Evolutionary conservation across 306 rosid genomes (phyloP), one percentile per base, ranked within the genome.

Genomic region (Comarum palustre): DNA sequence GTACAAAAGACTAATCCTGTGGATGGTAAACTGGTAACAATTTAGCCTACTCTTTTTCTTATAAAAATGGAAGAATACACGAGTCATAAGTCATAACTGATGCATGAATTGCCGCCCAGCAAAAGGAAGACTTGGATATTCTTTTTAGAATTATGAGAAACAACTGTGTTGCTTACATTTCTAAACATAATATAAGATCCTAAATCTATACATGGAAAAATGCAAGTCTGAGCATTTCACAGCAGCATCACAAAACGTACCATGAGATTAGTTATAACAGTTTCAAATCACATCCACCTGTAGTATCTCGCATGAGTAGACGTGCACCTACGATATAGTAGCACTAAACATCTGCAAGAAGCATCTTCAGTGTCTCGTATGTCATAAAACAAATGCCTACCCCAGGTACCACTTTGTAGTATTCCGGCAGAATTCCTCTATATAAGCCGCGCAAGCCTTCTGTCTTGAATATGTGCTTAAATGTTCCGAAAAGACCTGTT

Each of bases 351-450:
- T 88, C 96, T 0, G 96, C 89, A 68, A 95, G 80, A 65, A 91
- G 78, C 87, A 72, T 77, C 90, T 90, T 95, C 74, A 95, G 82
- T 9, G 90, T 87, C 82, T 95, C 99, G 15, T 95, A 95, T 1
- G 99, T 92, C 99, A 95, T 92, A 77, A 95, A 95, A 77, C 97
- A 95, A 57, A 95, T 95, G 38, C 99, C 99, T 39, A 92, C 97
- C 38, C 99, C 96, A 3, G 99, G 96, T 65, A 95, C 96, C 83
- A 95, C 99, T 87, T 95, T 95, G 85, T 88, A 95, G 82, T 95
- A 95, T 75, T 95, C 97, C 1, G 99, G 97, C 77, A 95, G 80
- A 72, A 95, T 95, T 69, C 99, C 99, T 77, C 99, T 71, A 83
- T 90, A 92, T n/a, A 95, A 78, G 81, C 99, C 97, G 6, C 82